A percentile compares a stretch with the other conserved stretches of the same genome.
phyloP scores from a whole-genome alignment of 2,329 filamentous ascomycete species.

The Fusarium sp. region DNA sequence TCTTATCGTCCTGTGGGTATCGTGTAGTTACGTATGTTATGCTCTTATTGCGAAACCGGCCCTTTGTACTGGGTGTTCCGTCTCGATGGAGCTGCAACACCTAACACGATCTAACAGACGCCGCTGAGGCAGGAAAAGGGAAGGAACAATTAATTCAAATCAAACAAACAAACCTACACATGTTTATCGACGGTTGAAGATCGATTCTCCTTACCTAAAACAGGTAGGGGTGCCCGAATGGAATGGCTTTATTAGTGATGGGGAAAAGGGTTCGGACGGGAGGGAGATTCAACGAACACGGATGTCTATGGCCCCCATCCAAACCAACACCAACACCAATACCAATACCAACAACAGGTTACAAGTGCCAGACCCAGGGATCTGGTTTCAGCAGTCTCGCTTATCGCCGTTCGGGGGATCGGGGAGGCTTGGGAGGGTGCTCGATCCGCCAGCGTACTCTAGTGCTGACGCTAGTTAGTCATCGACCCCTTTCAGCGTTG shows the following conservation, averaged over 20 bases:
- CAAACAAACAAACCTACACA: constrained; percentile 16
- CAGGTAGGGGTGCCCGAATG: constrained; percentile 19
- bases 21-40: neutral
- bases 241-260: neutral
- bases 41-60: neutral
- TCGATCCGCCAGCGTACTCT: constrained; percentile 20
- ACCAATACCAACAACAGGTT: neutral
- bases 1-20: neutral
- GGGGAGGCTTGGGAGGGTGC: constrained; percentile 10
- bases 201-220: constrained; percentile 13
- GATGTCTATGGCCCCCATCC: constrained; percentile 10
- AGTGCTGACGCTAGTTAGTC: constrained; percentile 13
- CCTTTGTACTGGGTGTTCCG: constrained; percentile 9
- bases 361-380: constrained; percentile 42
- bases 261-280: constrained; percentile 14
- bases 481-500: neutral
- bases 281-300: constrained; percentile 23
- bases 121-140: neutral
- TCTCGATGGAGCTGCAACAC: neutral
- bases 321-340: neutral
- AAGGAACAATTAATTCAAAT: neutral
- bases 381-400: constrained; percentile 49
- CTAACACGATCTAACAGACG: neutral
- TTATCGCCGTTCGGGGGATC: constrained; percentile 45
- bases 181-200: constrained; percentile 20